These are phyloP conservation scores for Termitomyces sp. DNA, from an alignment of 768 basidiomycete genomes.

Conservation along the genomic window DNA sequence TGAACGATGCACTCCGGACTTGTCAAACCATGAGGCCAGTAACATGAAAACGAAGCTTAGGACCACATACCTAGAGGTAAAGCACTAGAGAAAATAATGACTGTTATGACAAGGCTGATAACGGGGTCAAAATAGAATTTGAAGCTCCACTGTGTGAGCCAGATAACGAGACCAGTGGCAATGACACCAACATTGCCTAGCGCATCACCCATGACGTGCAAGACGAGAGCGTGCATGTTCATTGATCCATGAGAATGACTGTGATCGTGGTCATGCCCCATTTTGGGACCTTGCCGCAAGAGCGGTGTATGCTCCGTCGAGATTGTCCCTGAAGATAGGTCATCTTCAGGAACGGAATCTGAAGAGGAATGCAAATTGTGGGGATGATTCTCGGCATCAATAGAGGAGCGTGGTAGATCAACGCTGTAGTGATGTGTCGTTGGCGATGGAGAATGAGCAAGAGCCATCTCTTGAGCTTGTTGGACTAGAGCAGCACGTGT, in stretches of 20 bases:
- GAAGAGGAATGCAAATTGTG: neutral
- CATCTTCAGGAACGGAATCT: slow-evolving; percentile 9
- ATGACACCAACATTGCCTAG: slow-evolving; percentile 98
- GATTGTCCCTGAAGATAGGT: neutral
- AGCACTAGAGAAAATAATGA: slow-evolving; percentile 95
- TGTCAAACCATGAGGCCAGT: neutral
- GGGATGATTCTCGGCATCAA: slow-evolving; percentile 13
- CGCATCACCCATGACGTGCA: slow-evolving; percentile 96
- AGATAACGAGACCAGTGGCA: slow-evolving; percentile 89
- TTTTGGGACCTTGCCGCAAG: slow-evolving; percentile 18
- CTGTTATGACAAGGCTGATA: slow-evolving; percentile 90
- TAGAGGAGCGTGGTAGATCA: slow-evolving; percentile 15
- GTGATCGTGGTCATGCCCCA: slow-evolving; percentile 17
- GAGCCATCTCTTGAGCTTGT: slow-evolving; percentile 78
- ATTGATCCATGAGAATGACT: slow-evolving; percentile 64
- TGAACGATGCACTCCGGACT: slow-evolving; percentile 91
- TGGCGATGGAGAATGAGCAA: slow-evolving; percentile 43
- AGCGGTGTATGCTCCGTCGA: slow-evolving; percentile 42
- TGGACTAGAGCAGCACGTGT: slow-evolving; percentile 72
- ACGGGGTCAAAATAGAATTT: slow-evolving; percentile 91
- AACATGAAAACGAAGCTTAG: neutral
- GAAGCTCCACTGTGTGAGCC: slow-evolving; percentile 79
- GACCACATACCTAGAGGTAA: slow-evolving; percentile 70
- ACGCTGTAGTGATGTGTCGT: slow-evolving; percentile 19
- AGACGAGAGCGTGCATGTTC: slow-evolving; percentile 96